Evolutionary conservation across 805 yeast species (phyloP), one percentile per base, ranked within the genome.

Genomic region (Metschnikowia koreensis): DNA sequence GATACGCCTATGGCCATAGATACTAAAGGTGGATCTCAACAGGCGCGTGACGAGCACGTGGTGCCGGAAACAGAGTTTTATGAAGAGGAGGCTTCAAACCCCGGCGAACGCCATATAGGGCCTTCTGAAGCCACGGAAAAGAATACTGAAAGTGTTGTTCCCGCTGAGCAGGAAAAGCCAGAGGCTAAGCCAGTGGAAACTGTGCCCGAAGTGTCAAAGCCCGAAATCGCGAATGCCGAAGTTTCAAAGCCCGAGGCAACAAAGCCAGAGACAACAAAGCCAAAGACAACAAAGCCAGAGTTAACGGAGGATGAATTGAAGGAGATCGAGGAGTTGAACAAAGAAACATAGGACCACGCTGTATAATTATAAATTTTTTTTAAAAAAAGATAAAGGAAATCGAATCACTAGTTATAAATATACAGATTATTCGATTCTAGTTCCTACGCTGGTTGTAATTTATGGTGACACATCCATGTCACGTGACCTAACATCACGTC

Each of bases 11-110:
- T 79, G 53, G 91, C 96, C 10, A 84, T 82, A 58, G 97, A 93
- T 59, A 89, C 94, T 16, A 82, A 88, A 66, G 97, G 97, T 38
- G 98, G 98, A 1, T 87, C 96, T 0, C 87, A 86, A 63, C 82
- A 80, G 64, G 93, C 93, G 13, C 79, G 94, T 52, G 98, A 93
- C 66, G 83, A 81, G 60, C 76, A 73, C 31, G 75, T 89, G 46
- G 87, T 82, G 58, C 84, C 85, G 2, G 87, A 80, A 45, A 86
- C 84, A 61, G 98, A 93, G 69, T 88, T 83, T 64, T 91, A 84
- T 64, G 89, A 85, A 49, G 81, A 77, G 52, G 86, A 82, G 41
- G 83, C 80, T 56, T 75, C 74, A 55, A 79, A 73, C 47, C 56
- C 54, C 41, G 76, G 69, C 11, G 76, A 73, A 39, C 61, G 58